Evolutionary conservation across 2,329 filamentous ascomycete genomes (phyloP), one percentile per base, ranked within the genome.

Genomic region (Alternaria tenuissima): DNA sequence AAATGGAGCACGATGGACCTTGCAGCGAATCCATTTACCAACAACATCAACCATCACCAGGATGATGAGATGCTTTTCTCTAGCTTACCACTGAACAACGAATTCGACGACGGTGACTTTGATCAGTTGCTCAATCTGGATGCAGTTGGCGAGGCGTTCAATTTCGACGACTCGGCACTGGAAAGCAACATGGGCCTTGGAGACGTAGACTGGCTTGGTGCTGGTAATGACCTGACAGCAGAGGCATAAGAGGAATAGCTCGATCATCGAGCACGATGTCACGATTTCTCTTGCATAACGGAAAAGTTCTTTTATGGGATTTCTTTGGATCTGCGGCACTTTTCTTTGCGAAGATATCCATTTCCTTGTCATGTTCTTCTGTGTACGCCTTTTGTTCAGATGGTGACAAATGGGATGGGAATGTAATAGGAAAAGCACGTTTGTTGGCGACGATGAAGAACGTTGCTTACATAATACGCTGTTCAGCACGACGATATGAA

Each of bases 61-160:
- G 76, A 76, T 59, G 64, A 74, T 47, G 74, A 78, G 49, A 70
- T 64, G 61, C 60, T 79, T 7, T 78, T 78, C 48, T 73, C 71
- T 1, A 73, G 71, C 44, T 51, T 78, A 38, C 76, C 76, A 7
- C 65, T 79, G 20, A 74, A 75, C 34, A 76, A 77, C 52, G 76
- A 79, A 16, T 79, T 79, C 24, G 76, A 79, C 48, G 75, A 79
- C 11, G 77, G 76, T 22, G 78, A 80, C 26, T 80, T 80, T 28
- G 78, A 80, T 32, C 68, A 66, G 7, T 60, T 80, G 22, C 56
- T 80, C n/a, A 80, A 80, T 55, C 61, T 80, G 42, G 78, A 80
- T 59, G 78, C 71, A 4, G 76, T 79, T 44, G 77, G 76, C 43
- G 78, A 78, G 65, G 65, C 73, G 9, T 79, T 77, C 52, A 74